Conservation (phyloP, 768 basidiomycete species). For the Trametopsis cervina region DNA sequence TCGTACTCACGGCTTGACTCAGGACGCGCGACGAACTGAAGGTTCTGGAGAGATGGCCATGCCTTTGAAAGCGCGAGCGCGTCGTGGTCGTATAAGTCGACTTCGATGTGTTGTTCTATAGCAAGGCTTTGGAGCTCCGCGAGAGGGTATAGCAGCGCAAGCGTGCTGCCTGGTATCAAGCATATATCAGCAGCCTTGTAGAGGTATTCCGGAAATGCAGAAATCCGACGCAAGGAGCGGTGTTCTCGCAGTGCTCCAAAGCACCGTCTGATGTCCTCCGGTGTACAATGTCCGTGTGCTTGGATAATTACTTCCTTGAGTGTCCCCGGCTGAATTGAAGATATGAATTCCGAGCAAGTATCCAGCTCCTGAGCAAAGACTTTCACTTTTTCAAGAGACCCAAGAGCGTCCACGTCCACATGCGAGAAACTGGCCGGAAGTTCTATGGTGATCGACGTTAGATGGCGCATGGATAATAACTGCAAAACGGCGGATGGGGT, state of each 20-base stretch:
- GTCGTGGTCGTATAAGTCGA: constrained; percentile 5
- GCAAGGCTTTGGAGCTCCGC: neutral
- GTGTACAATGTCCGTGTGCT: too few species aligned
- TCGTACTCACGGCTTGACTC: neutral
- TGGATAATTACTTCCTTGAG: too few species aligned
- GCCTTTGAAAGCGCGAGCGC: neutral
- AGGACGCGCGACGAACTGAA: neutral
- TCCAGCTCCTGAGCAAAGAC: neutral
- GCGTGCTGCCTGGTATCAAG: neutral
- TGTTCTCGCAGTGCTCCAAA: too few species aligned
- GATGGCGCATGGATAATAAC: neutral
- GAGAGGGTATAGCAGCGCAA: neutral
- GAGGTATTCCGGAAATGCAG: too few species aligned
- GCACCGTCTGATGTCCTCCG: too few species aligned
- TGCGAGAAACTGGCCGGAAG: neutral
- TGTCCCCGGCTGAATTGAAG: too few species aligned
- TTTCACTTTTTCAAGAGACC: neutral
- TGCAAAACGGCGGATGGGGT: neutral
- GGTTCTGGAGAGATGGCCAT: neutral
- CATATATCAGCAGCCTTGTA: too few species aligned
- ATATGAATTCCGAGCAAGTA: neutral
- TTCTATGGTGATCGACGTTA: neutral
- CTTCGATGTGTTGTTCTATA: neutral
- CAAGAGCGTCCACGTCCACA: neutral
- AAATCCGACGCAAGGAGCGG: too few species aligned